Evolutionary conservation across 1,284 basidiomycete genomes (phyloP).

Genomic region (Heterobasidion parviporum): DNA sequence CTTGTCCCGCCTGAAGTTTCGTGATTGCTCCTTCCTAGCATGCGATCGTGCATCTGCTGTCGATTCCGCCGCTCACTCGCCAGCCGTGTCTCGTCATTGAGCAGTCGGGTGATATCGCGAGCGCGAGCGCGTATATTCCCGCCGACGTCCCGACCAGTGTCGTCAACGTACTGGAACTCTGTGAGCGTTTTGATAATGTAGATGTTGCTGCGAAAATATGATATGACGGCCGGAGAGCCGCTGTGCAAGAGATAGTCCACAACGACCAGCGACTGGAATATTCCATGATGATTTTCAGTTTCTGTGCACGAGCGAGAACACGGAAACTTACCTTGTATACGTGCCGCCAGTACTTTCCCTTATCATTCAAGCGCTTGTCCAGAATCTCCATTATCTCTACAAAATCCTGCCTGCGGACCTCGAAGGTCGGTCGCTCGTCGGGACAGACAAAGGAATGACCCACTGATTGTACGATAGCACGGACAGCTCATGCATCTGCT

Average conservation of each 20-base stretch:
- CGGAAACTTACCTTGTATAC: conserved; percentile 79
- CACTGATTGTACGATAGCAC: conserved; percentile 95
- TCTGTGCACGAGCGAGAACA: not conserved
- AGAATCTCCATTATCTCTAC: conserved; percentile 99
- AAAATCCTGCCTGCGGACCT: conserved; percentile 71
- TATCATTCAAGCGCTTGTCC: conserved; percentile 96
- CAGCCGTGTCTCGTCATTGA: conserved; percentile 78
- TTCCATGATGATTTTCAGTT: not conserved
- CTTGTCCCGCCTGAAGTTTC: conserved; percentile 30
- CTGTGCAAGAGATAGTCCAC: conserved; percentile 94
- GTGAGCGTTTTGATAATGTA: conserved; percentile 98
- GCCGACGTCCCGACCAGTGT: conserved; percentile 89
- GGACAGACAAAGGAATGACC: conserved; percentile 21
- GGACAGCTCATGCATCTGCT: conserved; percentile 97
- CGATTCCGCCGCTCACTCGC: conserved; percentile 74
- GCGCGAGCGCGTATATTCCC: conserved; percentile 97
- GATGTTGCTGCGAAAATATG: conserved; percentile 94
- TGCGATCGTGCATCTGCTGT: conserved; percentile 86
- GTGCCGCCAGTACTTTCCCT: conserved; percentile 99
- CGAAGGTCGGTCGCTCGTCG: not conserved
- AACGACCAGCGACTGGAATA: conserved; percentile 73
- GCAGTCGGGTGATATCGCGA: conserved; percentile 92
- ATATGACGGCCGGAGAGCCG: conserved; percentile 93
- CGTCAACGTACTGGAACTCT: conserved; percentile 96
- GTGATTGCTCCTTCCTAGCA: conserved; percentile 53